Percentiles rank a stretch among this genome's conserved stretches.
Evolutionary conservation across 345 rosid species (phyloP).

Genomic region (Euclidium syriacum): DNA sequence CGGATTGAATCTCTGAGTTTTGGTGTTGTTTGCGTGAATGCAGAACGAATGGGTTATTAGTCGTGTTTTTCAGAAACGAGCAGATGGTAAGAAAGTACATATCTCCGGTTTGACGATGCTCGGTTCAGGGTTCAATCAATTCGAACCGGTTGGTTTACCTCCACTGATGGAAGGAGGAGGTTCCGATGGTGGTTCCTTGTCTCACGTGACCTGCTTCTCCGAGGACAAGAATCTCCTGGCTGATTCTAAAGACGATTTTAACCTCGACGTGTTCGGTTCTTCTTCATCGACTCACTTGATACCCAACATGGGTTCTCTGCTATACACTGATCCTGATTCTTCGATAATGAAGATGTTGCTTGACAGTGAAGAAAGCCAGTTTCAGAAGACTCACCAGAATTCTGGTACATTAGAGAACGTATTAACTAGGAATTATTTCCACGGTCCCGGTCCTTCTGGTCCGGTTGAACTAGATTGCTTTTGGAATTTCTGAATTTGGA

Average conservation of each 20-base stretch:
- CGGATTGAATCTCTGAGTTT: background rate
- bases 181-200: background rate
- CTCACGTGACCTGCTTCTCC: slow-evolving; percentile 79
- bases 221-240: slow-evolving; percentile 28
- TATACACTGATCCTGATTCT: slow-evolving; percentile 28
- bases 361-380: slow-evolving; percentile 15
- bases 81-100: slow-evolving; percentile 40
- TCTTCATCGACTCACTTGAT: slow-evolving; percentile 35
- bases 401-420: slow-evolving; percentile 34
- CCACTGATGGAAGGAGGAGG: slow-evolving; percentile 42
- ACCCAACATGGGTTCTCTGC: slow-evolving; percentile 25
- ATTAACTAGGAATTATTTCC: background rate
- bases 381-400: slow-evolving; percentile 16
- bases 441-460: slow-evolving; percentile 29
- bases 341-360: slow-evolving; percentile 40
- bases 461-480: slow-evolving; percentile 33
- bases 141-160: slow-evolving; percentile 31
- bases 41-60: slow-evolving; percentile 70
- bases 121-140: slow-evolving; percentile 13
- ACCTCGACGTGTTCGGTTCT: slow-evolving; percentile 27
- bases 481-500: slow-evolving; percentile 36
- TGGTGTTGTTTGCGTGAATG: background rate
- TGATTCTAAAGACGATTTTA: slow-evolving; percentile 24
- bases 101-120: slow-evolving; percentile 34
- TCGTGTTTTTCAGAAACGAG: slow-evolving; percentile 48